Percentiles rank a stretch among this genome's conserved stretches.
These are phyloP conservation scores for Hyphopichia pseudoburtonii DNA, from an alignment of 1,139 yeast genomes.

Conservation along the genomic window DNA sequence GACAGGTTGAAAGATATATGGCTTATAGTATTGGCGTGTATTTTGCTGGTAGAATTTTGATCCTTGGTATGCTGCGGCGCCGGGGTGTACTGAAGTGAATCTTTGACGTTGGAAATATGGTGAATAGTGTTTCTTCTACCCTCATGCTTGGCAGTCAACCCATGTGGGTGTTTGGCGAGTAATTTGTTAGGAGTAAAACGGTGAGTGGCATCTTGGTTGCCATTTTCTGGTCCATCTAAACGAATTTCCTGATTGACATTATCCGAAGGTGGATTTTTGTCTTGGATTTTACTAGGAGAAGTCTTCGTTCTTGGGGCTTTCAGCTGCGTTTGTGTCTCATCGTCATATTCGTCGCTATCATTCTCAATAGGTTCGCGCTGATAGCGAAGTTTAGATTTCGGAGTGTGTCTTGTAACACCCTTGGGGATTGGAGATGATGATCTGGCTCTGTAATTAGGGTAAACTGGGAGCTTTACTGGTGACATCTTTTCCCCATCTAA, in stretches of 20 bases:
- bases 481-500: conserved; percentile 11
- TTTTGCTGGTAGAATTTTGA: too few species aligned
- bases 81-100: not conserved
- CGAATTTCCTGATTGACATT: too few species aligned
- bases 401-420: not conserved
- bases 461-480: conserved; percentile 3
- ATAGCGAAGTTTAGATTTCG: conserved; percentile 3
- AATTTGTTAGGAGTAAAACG: conserved; percentile 1
- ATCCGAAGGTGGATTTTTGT: too few species aligned
- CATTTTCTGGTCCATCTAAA: too few species aligned
- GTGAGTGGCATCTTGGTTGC: conserved; percentile 1
- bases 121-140: conserved; percentile 25
- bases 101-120: conserved; percentile 1
- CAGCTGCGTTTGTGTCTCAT: too few species aligned
- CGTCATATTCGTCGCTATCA: not conserved
- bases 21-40: too few species aligned
- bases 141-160: conserved; percentile 38
- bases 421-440: not conserved
- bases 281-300: too few species aligned
- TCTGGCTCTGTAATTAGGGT: not conserved
- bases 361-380: not conserved
- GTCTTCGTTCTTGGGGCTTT: not conserved
- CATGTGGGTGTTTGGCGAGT: conserved; percentile 46
- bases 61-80: too few species aligned
- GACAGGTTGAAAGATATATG: too few species aligned